Percentiles rank a stretch among this genome's conserved stretches.
Evolutionary conservation across 768 basidiomycete species (phyloP).

Genomic region (Naematelia aurantialba): DNA sequence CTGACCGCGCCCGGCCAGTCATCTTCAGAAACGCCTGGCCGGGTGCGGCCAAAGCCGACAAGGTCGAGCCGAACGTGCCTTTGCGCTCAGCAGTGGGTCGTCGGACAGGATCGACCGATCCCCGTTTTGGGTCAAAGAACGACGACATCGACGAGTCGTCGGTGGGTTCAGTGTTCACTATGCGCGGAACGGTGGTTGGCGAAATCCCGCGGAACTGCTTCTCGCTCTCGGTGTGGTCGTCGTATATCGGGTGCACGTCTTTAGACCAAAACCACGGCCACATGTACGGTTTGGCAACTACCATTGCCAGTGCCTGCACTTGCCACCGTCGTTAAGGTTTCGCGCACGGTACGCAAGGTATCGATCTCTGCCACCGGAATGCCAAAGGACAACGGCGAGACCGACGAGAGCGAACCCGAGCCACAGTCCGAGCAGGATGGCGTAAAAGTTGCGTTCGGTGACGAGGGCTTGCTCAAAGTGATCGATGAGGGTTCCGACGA

Average conservation of each 20-base stretch:
- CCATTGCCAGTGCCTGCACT: slow-evolving; percentile 2
- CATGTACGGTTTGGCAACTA: no score
- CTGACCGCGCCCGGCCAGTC: slow-evolving; percentile 16
- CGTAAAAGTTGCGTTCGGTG: slow-evolving; percentile 80
- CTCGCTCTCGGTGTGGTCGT: slow-evolving; percentile 35
- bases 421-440: slow-evolving; percentile 80
- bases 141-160: neutral
- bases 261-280: slow-evolving; percentile 27
- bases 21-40: slow-evolving; percentile 39
- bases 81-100: slow-evolving; percentile 19
- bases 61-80: slow-evolving; percentile 31
- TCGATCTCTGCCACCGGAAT: slow-evolving; percentile 36
- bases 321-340: neutral
- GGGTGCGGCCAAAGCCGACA: slow-evolving; percentile 33
- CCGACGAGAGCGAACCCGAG: slow-evolving; percentile 76
- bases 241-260: slow-evolving; percentile 34
- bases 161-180: slow-evolving; percentile 7
- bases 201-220: slow-evolving; percentile 29
- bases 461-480: slow-evolving; percentile 68
- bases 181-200: slow-evolving; percentile 8
- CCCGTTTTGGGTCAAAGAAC: slow-evolving; percentile 24
- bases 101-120: slow-evolving; percentile 5
- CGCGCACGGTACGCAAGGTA: slow-evolving; percentile 13
- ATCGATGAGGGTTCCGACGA: slow-evolving; percentile 69
- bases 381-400: slow-evolving; percentile 41